phyloP scores from a whole-genome alignment of 2,329 filamentous ascomycete genomes.

The Furcasterigmium sp. region DNA sequence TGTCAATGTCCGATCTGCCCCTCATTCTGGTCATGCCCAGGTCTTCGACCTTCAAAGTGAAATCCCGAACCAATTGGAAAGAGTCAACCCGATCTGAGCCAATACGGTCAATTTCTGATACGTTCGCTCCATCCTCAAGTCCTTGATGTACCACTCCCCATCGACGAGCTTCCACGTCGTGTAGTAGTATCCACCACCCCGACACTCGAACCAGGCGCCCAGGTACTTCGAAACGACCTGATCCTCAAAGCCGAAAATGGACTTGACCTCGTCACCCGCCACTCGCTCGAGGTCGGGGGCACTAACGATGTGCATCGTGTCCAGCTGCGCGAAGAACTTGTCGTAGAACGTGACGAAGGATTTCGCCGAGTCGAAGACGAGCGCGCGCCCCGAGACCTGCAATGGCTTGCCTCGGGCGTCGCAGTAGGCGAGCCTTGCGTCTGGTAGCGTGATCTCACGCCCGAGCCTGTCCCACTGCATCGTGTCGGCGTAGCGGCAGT shows the following conservation, averaged over 20 bases:
- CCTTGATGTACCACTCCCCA: conserved; percentile 16
- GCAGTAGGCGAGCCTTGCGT: conserved; percentile 13
- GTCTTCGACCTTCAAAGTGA: too few species aligned
- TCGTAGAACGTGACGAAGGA: conserved; percentile 13
- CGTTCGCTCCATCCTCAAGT: conserved; percentile 14
- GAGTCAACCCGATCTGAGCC: too few species aligned
- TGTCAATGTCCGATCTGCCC: too few species aligned
- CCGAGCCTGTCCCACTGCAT: conserved; percentile 18
- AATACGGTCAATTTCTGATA: conserved; percentile 13
- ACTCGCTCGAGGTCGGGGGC: conserved; percentile 18
- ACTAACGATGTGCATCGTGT: conserved; percentile 18
- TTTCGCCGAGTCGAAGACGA: conserved; percentile 9
- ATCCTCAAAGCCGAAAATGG: conserved; percentile 13
- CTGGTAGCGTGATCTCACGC: conserved; percentile 15
- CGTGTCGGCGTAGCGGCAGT: conserved; percentile 19
- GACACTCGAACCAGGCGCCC: conserved; percentile 13
- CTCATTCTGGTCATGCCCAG: too few species aligned
- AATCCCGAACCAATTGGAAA: too few species aligned
- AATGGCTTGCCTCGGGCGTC: conserved; percentile 8
- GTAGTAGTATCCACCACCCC: conserved; percentile 17
- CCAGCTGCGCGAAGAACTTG: conserved; percentile 12
- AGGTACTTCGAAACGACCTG: conserved; percentile 11
- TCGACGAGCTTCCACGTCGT: conserved; percentile 16
- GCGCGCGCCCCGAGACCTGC: not conserved
- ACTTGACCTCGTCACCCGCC: conserved; percentile 7